Base-by-base conservation (phyloP, 352 stramenopile genomes). In the Phytophthora cactorum region DNA sequence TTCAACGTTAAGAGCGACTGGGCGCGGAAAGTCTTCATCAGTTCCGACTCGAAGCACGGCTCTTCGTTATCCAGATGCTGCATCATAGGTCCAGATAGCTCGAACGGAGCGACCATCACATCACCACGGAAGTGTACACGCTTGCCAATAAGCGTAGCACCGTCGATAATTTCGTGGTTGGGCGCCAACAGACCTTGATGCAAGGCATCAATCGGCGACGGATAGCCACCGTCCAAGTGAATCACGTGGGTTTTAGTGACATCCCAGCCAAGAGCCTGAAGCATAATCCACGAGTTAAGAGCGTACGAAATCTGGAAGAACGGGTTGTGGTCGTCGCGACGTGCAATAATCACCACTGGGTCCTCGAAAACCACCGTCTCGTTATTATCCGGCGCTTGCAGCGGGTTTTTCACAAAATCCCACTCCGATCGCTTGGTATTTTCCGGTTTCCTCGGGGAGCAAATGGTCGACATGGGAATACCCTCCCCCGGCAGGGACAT, bases 41-140 rank as follows among this genome's bases (percentile, higher is more conserved):
- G n/a, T 43, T 84, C 54, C 28, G 78, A 90, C 6, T 79, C 64
- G 15, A 68, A 66, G 53, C 86, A 94, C 36, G 81, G 79, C 55
- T 94, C 80, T 8, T 77, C 59, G 41, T 92, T 63, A 53, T 94
- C 70, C 44, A 94, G 52, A 45, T 94, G 86, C 63, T 89, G 73
- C 77, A 92, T 91, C 70, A 92, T 82, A 0, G 82, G 81, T 0
- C 86, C 84, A 0, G 64, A 78, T 4, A 68, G 54, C 12, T 94
- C 86, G 28, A 70, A 90, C 14, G 84, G 82, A 11, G 78, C 69
- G 5, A 92, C 36, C 47, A 90, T 6, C 8, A 86, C 86, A 9
- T 81, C 56, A 9, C 84, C 82, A 17, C 65, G 68, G 14, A 89
- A 86, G 17, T 80, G 73, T 5, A 84, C 57, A 2, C 66, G 55